These are phyloP conservation scores for Yamadazyma atmosphaerica DNA, from an alignment of 1,139 yeast genomes.

Conservation along the genomic window DNA sequence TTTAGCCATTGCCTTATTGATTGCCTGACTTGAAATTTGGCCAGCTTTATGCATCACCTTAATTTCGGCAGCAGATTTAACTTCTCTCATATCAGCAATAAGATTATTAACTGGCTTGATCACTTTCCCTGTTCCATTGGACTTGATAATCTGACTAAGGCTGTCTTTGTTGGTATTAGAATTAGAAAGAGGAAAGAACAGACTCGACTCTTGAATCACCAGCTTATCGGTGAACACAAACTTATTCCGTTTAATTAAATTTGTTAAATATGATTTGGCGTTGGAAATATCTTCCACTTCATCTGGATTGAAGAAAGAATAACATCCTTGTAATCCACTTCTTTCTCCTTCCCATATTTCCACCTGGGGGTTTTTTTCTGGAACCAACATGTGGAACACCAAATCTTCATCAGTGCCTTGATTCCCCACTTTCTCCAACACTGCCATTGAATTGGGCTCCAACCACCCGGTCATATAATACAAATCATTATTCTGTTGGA, in stretches of 20 bases:
- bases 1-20: conserved; percentile 74
- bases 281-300: conserved; percentile 54
- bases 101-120: conserved; percentile 47
- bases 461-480: conserved; percentile 89
- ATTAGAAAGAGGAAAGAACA: conserved; percentile 13
- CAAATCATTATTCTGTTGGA: conserved; percentile 89
- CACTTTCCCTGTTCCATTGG: conserved; percentile 25
- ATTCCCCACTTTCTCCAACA: conserved; percentile 61
- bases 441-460: conserved; percentile 82
- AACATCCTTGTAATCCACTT: conserved; percentile 82
- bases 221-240: conserved; percentile 51
- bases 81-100: conserved; percentile 58
- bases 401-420: conserved; percentile 51
- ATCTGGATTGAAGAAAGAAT: conserved; percentile 86
- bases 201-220: conserved; percentile 8
- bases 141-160: conserved; percentile 11
- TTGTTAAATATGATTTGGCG: conserved; percentile 42
- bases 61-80: conserved; percentile 78
- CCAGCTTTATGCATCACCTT: conserved; percentile 81
- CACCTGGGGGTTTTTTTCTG: conserved; percentile 70
- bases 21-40: conserved; percentile 77
- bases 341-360: conserved; percentile 97
- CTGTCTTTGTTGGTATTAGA: conserved; percentile 9
- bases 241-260: conserved; percentile 47
- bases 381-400: conserved; percentile 77